A percentile compares a stretch with the other conserved stretches of the same genome.
These are phyloP conservation scores for Aspergillus affinis DNA, from an alignment of 495 filamentous ascomycete species.

Conservation along the genomic window DNA sequence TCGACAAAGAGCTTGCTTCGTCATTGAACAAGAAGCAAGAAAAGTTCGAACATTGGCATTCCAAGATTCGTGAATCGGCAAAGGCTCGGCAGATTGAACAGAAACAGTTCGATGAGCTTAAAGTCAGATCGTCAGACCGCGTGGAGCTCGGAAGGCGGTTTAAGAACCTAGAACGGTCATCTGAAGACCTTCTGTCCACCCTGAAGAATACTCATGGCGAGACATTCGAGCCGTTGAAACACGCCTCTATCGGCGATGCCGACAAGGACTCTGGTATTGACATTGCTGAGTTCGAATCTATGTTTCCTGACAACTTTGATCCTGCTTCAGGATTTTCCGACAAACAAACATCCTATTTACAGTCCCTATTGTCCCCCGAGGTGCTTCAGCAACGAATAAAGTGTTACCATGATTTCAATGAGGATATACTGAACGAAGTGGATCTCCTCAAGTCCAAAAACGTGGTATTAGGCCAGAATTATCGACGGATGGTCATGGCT, in stretches of 20 bases:
- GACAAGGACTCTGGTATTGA: conserved; percentile 53
- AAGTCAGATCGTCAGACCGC: conserved; percentile 56
- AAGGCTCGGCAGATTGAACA: conserved; percentile 73
- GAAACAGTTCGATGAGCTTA: conserved; percentile 64
- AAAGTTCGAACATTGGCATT: conserved; percentile 72
- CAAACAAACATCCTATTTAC: conserved; percentile 37
- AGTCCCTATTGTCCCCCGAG: conserved; percentile 29
- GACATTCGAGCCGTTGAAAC: conserved; percentile 28
- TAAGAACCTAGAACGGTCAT: conserved; percentile 57
- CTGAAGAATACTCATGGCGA: conserved; percentile 35
- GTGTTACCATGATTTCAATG: conserved; percentile 38
- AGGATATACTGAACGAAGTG: conserved; percentile 37
- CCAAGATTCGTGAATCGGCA: conserved; percentile 75
- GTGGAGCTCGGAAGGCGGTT: conserved; percentile 61
- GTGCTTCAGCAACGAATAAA: conserved; percentile 29
- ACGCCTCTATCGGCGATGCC: conserved; percentile 50
- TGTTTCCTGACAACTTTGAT: conserved; percentile 40
- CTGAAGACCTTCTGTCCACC: conserved; percentile 44
- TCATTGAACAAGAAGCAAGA: conserved; percentile 79
- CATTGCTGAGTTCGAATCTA: conserved; percentile 30
- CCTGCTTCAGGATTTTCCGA: conserved; percentile 38
- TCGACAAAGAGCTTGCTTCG: conserved; percentile 70
- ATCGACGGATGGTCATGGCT: conserved; percentile 51
- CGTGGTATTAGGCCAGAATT: conserved; percentile 46
- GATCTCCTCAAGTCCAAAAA: conserved; percentile 44